phyloP scores from a whole-genome alignment of 371 early-diverging fungal species.

The Lichtheimia ramosa region DNA sequence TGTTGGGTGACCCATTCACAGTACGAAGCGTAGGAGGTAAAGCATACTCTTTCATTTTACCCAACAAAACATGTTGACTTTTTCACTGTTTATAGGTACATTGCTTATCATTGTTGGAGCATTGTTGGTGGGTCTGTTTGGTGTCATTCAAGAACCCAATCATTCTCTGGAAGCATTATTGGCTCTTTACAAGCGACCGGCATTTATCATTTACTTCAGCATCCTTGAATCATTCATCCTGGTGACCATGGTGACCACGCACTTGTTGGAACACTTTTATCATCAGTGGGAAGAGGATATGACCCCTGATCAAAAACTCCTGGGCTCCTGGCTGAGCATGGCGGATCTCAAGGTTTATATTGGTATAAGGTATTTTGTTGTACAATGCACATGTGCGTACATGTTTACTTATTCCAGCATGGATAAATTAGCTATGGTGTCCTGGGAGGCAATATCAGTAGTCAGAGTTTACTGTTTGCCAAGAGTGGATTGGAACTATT shows the following conservation, averaged over 20 bases:
- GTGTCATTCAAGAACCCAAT: constrained; percentile 72
- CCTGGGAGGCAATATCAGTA: constrained; percentile 71
- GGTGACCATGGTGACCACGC: constrained; percentile 50
- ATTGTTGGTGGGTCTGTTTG: constrained; percentile 72
- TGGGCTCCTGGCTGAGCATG: constrained; percentile 23
- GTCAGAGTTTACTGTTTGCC: constrained; percentile 77
- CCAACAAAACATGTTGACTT: neutral
- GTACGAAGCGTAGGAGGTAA: constrained; percentile 59
- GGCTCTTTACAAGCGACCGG: constrained; percentile 66
- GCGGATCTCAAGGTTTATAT: constrained; percentile 33
- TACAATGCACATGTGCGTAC: neutral
- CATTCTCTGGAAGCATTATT: constrained; percentile 75
- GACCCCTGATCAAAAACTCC: constrained; percentile 19
- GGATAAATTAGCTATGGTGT: constrained; percentile 56
- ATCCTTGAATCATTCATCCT: constrained; percentile 57
- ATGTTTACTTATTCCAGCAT: no score
- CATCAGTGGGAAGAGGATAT: constrained; percentile 21
- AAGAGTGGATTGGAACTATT: constrained; percentile 80
- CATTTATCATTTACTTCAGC: constrained; percentile 72
- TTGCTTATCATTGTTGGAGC: constrained; percentile 71
- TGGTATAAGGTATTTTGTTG: constrained; percentile 41
- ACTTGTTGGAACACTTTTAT: constrained; percentile 48
- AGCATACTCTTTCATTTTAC: neutral
- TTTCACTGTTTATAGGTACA: constrained; percentile 53
- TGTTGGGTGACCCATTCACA: constrained; percentile 68